Conservation (phyloP, 2,329 filamentous ascomycete species). For the Colletotrichum sp. region DNA sequence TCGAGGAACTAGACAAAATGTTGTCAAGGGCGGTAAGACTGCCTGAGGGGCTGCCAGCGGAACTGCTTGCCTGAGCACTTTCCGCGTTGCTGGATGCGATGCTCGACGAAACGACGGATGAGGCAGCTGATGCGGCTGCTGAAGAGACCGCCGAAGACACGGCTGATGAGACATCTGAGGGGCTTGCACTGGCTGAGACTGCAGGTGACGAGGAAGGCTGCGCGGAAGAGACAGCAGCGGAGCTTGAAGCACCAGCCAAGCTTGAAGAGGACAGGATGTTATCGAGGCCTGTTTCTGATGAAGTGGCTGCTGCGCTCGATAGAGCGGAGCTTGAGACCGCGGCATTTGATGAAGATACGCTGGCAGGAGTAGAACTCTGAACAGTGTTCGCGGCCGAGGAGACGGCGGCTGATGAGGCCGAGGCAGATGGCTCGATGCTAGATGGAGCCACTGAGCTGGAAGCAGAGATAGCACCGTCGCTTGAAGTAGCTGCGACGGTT, state of each 20-base stretch:
- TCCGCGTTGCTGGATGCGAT: not conserved
- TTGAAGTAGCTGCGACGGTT: not conserved
- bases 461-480: not conserved
- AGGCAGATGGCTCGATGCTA: not conserved
- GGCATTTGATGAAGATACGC: not conserved
- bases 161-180: not conserved
- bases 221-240: not conserved
- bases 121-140: not conserved
- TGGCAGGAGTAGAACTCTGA: not conserved
- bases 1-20: not conserved
- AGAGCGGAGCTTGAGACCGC: not conserved
- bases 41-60: not conserved
- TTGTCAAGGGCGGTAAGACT: not conserved
- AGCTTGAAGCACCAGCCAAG: not conserved
- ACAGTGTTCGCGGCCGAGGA: not conserved
- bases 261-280: not conserved
- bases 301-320: not conserved
- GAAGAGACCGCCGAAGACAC: not conserved
- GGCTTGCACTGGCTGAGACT: not conserved
- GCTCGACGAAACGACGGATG: not conserved
- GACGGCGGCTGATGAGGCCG: not conserved
- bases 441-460: not conserved
- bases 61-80: not conserved
- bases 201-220: not conserved
- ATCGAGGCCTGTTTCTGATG: not conserved